Base-by-base conservation (phyloP, 148 eudicot species). In the Rheum nobile region DNA sequence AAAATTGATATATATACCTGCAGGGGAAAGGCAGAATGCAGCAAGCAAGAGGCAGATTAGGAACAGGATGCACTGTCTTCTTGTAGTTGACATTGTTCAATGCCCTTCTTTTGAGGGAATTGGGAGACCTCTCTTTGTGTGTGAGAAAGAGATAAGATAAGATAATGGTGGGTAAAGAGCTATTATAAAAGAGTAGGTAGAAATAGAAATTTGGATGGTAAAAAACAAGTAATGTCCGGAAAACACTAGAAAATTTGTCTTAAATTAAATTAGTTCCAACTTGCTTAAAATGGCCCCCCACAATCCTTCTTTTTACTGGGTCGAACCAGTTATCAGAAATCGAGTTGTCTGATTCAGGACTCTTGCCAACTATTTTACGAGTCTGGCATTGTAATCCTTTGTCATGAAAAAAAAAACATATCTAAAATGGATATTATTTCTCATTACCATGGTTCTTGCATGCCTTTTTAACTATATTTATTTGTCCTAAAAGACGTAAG, bases 21-120 rank as follows among this genome's bases (percentile, higher is more conserved):
- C 22, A 16, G 21, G n/a, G 10, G 70, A 68, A 67, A 73, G 65
- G 75, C 74, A 71, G 80, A 65, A 82, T 32, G 70, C n/a, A 34
- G 70, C 70, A 31, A 65, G 16, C 41, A 65, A 65, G 39, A 61
- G 38, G 68, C 68, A 61, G 37, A 32, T 17, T 31, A 65, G 22
- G 22, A 65, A 34, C 21, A 65, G 41, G 19, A 32, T 31, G 70
- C 70, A 65, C 22, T 65, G 70, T 65, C 70, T 65, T 65, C 6
- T 65, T 65, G 70, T 65, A 65, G 70, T 65, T 32, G 70, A 65
- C 70, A 65, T 65, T 65, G 70, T 65, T 65, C 70, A 65, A 32
- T 65, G 70, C 70, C 70, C 70, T 65, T 65, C 39, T 65, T 65
- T 65, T 65, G 70, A 32, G 70, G 70, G 70, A 65, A 65, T 65